phyloP scores from a whole-genome alignment of 176 grass and related monocot species.

The Elaeis guineensis region DNA sequence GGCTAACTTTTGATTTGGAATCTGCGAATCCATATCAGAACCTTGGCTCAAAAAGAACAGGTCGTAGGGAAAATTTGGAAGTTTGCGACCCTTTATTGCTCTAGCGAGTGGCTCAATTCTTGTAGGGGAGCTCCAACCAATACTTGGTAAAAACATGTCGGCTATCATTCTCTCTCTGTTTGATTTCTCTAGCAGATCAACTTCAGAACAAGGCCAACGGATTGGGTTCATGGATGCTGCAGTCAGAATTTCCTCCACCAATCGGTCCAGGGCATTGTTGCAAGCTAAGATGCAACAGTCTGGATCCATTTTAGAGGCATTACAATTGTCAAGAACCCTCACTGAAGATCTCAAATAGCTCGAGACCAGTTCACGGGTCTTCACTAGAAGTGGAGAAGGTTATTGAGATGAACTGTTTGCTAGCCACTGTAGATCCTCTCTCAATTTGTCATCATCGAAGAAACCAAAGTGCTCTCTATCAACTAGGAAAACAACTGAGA shows the following conservation, averaged over 20 bases:
- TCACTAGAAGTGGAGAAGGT: slow-evolving; percentile 46
- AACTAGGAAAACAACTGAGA: slow-evolving; percentile 44
- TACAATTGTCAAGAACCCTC: slow-evolving; percentile 24
- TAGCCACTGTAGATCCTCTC: slow-evolving; percentile 76
- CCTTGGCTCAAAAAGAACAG: too few species aligned
- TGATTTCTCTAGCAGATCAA: slow-evolving; percentile 39
- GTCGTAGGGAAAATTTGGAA: too few species aligned
- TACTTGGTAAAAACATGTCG: slow-evolving; percentile 60
- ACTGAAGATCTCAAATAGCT: slow-evolving; percentile 50
- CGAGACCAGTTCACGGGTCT: slow-evolving; percentile 41
- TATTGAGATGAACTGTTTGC: slow-evolving; percentile 41
- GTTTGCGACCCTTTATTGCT: slow-evolving; percentile 29
- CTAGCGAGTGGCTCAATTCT: slow-evolving; percentile 41
- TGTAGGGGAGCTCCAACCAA: slow-evolving; percentile 46
- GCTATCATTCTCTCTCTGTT: slow-evolving; percentile 40
- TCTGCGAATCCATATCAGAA: too few species aligned
- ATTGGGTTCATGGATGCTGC: too few species aligned
- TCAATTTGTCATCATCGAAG: too few species aligned
- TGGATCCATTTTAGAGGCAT: slow-evolving; percentile 38
- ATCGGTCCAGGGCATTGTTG: too few species aligned
- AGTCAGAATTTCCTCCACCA: too few species aligned
- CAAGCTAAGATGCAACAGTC: slow-evolving; percentile 59
- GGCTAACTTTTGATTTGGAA: too few species aligned
- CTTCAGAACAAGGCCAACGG: slow-evolving; percentile 50
- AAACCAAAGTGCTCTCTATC: slow-evolving; percentile 26